phyloP scores from a whole-genome alignment of 345 rosid genomes.

The Hibiscus syriacus region DNA sequence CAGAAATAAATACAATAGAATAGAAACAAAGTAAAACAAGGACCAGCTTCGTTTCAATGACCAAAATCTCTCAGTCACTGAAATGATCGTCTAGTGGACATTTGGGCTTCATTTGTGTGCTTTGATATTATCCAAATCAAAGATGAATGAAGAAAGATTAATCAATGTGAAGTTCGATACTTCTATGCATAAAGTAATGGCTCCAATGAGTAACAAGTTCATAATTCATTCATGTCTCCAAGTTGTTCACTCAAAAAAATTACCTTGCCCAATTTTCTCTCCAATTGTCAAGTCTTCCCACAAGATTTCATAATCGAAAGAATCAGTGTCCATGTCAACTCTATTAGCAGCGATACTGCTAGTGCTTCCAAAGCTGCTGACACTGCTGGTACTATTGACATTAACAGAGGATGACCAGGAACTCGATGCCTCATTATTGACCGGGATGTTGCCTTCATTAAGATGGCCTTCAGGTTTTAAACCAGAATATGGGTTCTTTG shows the following conservation, averaged over 20 bases:
- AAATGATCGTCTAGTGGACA: not conserved
- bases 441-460: constrained; percentile 42
- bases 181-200: not conserved
- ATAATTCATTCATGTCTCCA: not conserved
- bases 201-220: not conserved
- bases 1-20: not conserved
- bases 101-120: not conserved
- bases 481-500: constrained; percentile 30
- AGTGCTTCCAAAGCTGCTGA: constrained; percentile 87
- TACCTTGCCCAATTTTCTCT: constrained; percentile 94
- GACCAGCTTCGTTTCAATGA: not conserved
- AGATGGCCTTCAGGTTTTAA: constrained; percentile 40
- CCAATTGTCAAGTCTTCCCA: constrained; percentile 91
- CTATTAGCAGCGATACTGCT: constrained; percentile 66
- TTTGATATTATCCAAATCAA: constrained; percentile 5
- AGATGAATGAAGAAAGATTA: not conserved
- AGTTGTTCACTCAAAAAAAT: constrained; percentile 11
- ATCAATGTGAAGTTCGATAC: not conserved
- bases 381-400: constrained; percentile 84
- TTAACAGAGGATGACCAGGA: constrained; percentile 74
- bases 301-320: constrained; percentile 79
- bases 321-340: constrained; percentile 65
- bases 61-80: not conserved
- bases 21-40: not conserved
- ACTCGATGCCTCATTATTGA: constrained; percentile 58